These are phyloP conservation scores for Xylariaceae sp. DNA, from an alignment of 2,329 filamentous ascomycete species.

Conservation along the genomic window DNA sequence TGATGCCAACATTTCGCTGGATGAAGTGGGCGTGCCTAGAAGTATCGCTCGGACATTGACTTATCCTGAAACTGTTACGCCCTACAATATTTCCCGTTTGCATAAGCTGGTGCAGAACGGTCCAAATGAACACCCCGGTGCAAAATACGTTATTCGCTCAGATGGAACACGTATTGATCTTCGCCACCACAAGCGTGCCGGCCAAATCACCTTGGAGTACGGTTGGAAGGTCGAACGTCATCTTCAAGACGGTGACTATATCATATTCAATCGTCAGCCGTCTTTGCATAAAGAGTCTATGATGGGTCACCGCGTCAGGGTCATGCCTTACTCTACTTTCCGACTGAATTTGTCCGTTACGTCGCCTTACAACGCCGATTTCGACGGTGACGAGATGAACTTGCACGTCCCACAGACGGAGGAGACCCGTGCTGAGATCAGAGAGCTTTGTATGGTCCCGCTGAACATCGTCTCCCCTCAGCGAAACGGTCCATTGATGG, in stretches of 20 bases:
- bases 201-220: conserved; percentile 82
- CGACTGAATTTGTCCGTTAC: conserved; percentile 95
- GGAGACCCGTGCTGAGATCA: conserved; percentile 91
- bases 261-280: conserved; percentile 99
- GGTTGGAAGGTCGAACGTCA: conserved; percentile 99
- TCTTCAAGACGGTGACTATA: conserved; percentile 91
- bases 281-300: conserved; percentile 99
- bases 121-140: conserved; percentile 90
- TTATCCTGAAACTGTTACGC: conserved; percentile 95
- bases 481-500: conserved; percentile 95
- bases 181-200: conserved; percentile 83
- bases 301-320: conserved; percentile 97
- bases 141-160: conserved; percentile 90
- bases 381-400: conserved; percentile 99
- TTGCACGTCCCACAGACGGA: conserved; percentile 97
- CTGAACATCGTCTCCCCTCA: conserved; percentile 98
- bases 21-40: conserved; percentile 93
- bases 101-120: conserved; percentile 87
- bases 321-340: conserved; percentile 99
- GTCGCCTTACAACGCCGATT: conserved; percentile 98
- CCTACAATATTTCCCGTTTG: conserved; percentile 93
- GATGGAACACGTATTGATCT: conserved; percentile 94
- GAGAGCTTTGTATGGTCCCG: conserved; percentile 94
- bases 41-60: conserved; percentile 91
- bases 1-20: conserved; percentile 91